Evolutionary conservation across 2,329 filamentous ascomycete species (phyloP), one percentile per base, ranked within the genome.

Genomic region (Colletotrichum graminicola): DNA sequence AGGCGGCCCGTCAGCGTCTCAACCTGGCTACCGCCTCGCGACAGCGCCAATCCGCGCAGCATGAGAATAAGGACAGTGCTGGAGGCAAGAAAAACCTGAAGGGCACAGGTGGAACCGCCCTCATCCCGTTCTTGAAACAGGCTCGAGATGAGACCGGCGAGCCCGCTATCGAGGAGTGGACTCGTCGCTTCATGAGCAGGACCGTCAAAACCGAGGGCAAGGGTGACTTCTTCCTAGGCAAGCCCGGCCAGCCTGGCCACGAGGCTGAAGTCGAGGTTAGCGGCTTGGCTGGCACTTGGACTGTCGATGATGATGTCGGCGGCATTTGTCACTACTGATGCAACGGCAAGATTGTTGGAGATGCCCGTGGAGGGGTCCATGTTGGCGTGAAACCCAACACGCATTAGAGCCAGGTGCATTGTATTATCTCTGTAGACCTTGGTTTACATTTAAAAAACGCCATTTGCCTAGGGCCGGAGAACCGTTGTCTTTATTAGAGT

Each of bases 41-140:
- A 21, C 83, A 85, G 74, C 79, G 82, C 23, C 77, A 77, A 72
- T 52, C 54, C 29, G 62, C 67, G 39, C 67, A 67, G 71, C 59
- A 18, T 61, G 62, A 23, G 51, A 57, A 52, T 45, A 68, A 36
- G 52, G 74, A 74, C 5, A 66, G 73, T 21, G 77, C 76, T 49
- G 78, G 80, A 21, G 82, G 84, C 59, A 83, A 86, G 73, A 83
- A 84, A 77, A 92, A 92, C 62, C 87, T 97, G 36, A 93, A 93
- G 55, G 96, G 96, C 2, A 99, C 96, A 0, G 96, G 96, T 18
- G 96, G 96, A 21, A 98, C 96, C 0, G 93, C 95, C 0, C 84
- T 99, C 67, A 98, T 99, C 67, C 94, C 95, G 0, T 99, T 99
- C 82, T 85, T 99, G 73, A 98, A 98, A 82, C 96, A 99, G 82